A percentile compares a stretch with the other conserved stretches of the same genome.
Evolutionary conservation across 2,329 filamentous ascomycete genomes (phyloP).

Genomic region (Biscogniauxia mediterranea): DNA sequence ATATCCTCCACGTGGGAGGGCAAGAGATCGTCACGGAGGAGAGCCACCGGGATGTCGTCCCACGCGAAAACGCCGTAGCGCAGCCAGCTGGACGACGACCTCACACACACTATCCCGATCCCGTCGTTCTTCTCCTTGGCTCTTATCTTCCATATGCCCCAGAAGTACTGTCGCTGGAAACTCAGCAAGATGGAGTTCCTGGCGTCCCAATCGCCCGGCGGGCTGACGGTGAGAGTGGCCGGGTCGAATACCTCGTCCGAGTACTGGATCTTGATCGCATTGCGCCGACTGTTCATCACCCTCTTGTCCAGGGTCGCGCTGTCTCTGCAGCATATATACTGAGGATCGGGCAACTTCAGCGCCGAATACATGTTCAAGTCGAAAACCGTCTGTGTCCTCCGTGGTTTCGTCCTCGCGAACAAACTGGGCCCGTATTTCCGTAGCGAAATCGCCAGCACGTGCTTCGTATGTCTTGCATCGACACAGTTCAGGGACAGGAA

Average conservation of each 20-base stretch:
- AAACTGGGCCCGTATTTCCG: slow-evolving; percentile 24
- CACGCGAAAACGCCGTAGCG: slow-evolving; percentile 23
- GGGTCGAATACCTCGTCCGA: slow-evolving; percentile 21
- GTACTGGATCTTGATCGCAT: slow-evolving; percentile 23
- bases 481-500: slow-evolving; percentile 25
- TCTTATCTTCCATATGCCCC: slow-evolving; percentile 24
- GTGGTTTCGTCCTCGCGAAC: slow-evolving; percentile 23
- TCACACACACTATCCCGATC: slow-evolving; percentile 23
- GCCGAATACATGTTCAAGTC: slow-evolving; percentile 24
- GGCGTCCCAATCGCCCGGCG: slow-evolving; percentile 24
- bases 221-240: slow-evolving; percentile 15
- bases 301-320: slow-evolving; percentile 15
- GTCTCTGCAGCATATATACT: slow-evolving; percentile 24
- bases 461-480: slow-evolving; percentile 21
- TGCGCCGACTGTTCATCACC: slow-evolving; percentile 19
- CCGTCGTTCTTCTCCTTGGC: slow-evolving; percentile 15
- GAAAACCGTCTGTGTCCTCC: slow-evolving; percentile 18
- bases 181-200: slow-evolving; percentile 26
- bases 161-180: slow-evolving; percentile 23
- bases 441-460: slow-evolving; percentile 22
- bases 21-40: slow-evolving; percentile 17
- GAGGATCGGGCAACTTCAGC: slow-evolving; percentile 17
- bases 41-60: slow-evolving; percentile 12
- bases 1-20: slow-evolving; percentile 22
- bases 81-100: slow-evolving; percentile 19